Base-by-base conservation (phyloP, 1,139 yeast genomes). In the Geotrichum histeridarum region DNA sequence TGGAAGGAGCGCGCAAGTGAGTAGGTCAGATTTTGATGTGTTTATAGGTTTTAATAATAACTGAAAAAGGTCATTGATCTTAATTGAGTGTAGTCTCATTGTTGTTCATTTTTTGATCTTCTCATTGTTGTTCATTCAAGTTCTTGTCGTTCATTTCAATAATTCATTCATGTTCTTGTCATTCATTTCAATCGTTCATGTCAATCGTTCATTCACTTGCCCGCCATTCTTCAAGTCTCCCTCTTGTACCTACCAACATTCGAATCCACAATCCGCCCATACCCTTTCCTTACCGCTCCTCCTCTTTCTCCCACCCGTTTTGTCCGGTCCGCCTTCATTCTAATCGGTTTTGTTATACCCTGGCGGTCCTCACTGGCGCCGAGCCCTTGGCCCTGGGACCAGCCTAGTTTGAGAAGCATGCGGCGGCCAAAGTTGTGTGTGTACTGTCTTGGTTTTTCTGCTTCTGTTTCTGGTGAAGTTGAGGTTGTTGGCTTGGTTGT, bases 401-500 rank as follows among this genome's bases (percentile, higher is more conserved):
- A 57, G 55, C 68, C 60, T 57, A 66, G 57, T 48, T 59, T 56
- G 58, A 64, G 49, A 58, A 62, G 51, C 17, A 62, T 50, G 22
- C 53, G 49, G 7, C 39, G 35, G 4, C 55, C 61, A 48, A 54
- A 54, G 15, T 42, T 37, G 22, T 14, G 17, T n/a, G 8, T 18
- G 9, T 22, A 12, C 15, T n/a, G 43, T 39, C 11, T 39, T 15
- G 43, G 30, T 39, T 7, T 32, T 32, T 32, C 11, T 32, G 35
- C 11, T 32, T 32, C 35, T 32, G 8, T 8, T 32, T 64, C 89
- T 88, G 55, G 80, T 82, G 6, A 71, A n/a, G n/a, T n/a, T n/a
- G n/a, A n/a, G n/a, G n/a, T n/a, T n/a, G n/a, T n/a, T n/a, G n/a
- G n/a, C n/a, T n/a, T 70, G 67, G 42, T 38, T 5, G 42, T 38